These are phyloP conservation scores for Sporothrix humicola DNA, from an alignment of 2,329 filamentous ascomycete genomes.

Conservation along the genomic window DNA sequence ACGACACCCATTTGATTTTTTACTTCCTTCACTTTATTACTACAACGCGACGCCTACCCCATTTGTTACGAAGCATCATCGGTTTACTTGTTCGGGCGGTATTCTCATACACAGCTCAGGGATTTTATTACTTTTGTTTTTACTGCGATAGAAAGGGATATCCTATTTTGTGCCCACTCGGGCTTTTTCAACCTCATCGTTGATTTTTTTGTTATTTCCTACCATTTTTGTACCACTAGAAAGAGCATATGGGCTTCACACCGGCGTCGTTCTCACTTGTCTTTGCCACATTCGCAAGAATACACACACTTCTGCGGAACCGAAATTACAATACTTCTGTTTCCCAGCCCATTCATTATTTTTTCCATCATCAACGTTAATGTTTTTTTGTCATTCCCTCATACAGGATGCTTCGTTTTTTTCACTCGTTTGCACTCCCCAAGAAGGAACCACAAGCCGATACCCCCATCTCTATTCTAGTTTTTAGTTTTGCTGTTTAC, in stretches of 20 bases:
- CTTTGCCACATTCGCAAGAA: neutral
- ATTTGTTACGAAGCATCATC: slow-evolving; percentile 22
- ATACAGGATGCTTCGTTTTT: too few species aligned
- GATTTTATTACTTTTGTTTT: neutral
- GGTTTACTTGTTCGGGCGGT: slow-evolving; percentile 20
- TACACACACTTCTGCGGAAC: neutral
- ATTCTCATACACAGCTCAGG: slow-evolving; percentile 21
- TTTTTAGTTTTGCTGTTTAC: slow-evolving; percentile 10
- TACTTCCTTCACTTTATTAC: neutral
- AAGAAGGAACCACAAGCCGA: neutral
- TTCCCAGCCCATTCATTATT: neutral
- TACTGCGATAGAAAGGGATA: slow-evolving; percentile 19
- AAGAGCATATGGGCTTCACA: slow-evolving; percentile 22
- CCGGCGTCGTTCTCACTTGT: slow-evolving; percentile 10
- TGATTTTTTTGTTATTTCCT: neutral
- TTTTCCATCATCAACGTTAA: neutral
- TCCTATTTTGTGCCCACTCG: slow-evolving; percentile 16
- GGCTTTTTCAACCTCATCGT: neutral
- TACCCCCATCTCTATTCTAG: slow-evolving; percentile 7
- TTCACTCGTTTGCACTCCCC: neutral
- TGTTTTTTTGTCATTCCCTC: neutral
- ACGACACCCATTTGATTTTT: slow-evolving; percentile 28
- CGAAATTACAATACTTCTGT: slow-evolving; percentile 3
- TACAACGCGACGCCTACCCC: neutral
- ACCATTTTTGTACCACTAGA: slow-evolving; percentile 23